Evolutionary conservation across 352 stramenopile genomes (phyloP), one percentile per base, ranked within the genome.

Genomic region (Phytophthora quininea): DNA sequence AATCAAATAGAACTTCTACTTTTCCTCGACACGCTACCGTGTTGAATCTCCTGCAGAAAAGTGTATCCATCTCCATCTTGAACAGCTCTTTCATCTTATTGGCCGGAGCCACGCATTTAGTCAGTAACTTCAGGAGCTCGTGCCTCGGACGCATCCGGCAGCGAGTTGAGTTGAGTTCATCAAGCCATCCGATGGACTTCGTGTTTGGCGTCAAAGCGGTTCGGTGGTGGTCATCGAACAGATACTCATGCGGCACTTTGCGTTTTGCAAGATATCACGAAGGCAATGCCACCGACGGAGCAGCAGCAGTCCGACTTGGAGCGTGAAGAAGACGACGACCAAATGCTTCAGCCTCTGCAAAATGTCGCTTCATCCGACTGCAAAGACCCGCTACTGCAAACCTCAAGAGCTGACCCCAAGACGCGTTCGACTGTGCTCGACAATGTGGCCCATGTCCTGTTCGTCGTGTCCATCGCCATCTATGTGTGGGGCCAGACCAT

Each of bases 401-500:
- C 24, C 0, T 40, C 47, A 11, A 47, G 33, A 7, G 27, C n/a
- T 30, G 49, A 58, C 8, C 27, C 19, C 4, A 49, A 42, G 30
- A 5, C 46, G 27, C 6, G 19, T 47, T 7, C 66, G 61, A 24
- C 6, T 51, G 5, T 58, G 46, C 51, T 78, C 7, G 65, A 71
- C 30, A 65, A 24, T 24, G 30, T 77, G 37, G 60, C 69, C 3
- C 75, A 86, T 27, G 15, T 75, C 37, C 30, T 79, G 43, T 31
- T 88, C 3, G 45, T 86, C 12, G 52, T 55, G 9, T 82, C 69
- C 11, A 72, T 88, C 29, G 59, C n/a, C 27, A 46, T 79, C 32
- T 90, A 88, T 60, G 33, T 73, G 24, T 67, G 67, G 48, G 79
- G 63, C 1, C 79, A 86, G 38, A 63, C 71, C 5, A 61, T 80